phyloP scores from a whole-genome alignment of 495 filamentous ascomycete genomes.

The Choiromyces venosus region DNA sequence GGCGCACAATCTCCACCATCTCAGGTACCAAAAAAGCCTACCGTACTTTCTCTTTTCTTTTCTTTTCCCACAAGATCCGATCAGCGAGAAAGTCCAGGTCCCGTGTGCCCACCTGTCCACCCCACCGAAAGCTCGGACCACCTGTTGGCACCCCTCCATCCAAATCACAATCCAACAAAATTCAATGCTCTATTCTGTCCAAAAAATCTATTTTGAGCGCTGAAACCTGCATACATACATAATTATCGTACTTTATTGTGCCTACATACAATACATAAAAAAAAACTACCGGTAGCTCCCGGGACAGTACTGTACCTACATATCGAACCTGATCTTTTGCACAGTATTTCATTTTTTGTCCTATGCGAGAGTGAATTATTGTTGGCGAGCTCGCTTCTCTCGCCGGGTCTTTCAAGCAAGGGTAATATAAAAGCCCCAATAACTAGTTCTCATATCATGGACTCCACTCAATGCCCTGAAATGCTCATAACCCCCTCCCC shows the following conservation, averaged over 20 bases:
- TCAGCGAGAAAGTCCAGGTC: neutral
- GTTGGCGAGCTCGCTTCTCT: neutral
- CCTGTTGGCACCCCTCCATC: neutral
- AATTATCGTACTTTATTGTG: neutral
- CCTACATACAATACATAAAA: neutral
- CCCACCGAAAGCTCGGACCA: neutral
- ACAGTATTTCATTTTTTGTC: neutral
- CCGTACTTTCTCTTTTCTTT: neutral
- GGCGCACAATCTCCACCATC: neutral
- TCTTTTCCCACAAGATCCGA: neutral
- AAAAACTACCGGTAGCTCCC: neutral
- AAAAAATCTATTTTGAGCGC: neutral
- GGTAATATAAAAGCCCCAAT: neutral
- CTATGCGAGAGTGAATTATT: neutral
- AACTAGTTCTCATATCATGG: neutral
- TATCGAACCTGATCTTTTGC: neutral
- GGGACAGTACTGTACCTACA: neutral
- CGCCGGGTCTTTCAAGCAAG: neutral
- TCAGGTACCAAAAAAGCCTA: neutral
- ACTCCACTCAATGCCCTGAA: neutral
- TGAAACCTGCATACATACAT: neutral
- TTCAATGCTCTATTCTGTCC: neutral
- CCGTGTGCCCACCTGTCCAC: neutral
- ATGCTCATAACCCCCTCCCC: neutral
- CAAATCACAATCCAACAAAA: neutral